These are phyloP conservation scores for Domatiomyces catenatus DNA, from an alignment of 2,329 filamentous ascomycete species.

Conservation along the genomic window DNA sequence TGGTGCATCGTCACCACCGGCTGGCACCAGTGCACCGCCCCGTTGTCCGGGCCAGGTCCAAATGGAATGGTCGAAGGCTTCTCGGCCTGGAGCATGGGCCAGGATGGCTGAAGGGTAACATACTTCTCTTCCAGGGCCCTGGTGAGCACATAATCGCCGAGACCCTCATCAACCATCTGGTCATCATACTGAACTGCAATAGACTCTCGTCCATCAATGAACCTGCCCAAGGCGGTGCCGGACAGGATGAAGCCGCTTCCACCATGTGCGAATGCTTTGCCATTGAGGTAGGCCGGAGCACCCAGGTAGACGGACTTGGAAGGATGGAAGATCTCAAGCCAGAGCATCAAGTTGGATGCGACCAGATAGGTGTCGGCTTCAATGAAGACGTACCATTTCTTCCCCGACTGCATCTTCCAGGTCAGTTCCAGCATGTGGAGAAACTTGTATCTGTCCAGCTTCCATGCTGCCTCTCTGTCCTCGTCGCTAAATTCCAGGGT, in stretches of 20 bases:
- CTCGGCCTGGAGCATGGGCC: slow-evolving; percentile 42
- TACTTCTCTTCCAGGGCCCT: slow-evolving; percentile 35
- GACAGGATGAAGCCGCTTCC: slow-evolving; percentile 39
- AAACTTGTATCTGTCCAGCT: slow-evolving; percentile 47
- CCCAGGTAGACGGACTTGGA: slow-evolving; percentile 36
- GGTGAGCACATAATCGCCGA: slow-evolving; percentile 38
- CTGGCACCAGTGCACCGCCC: slow-evolving; percentile 38
- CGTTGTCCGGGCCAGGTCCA: slow-evolving; percentile 14
- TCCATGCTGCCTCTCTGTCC: slow-evolving; percentile 26
- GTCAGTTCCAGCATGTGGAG: slow-evolving; percentile 43
- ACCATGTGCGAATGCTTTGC: slow-evolving; percentile 38
- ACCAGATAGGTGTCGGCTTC: slow-evolving; percentile 45
- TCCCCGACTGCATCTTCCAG: slow-evolving; percentile 33
- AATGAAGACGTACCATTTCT: slow-evolving; percentile 46
- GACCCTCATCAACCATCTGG: slow-evolving; percentile 35
- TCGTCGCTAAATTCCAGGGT: slow-evolving; percentile 20
- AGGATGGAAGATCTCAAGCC: slow-evolving; percentile 32
- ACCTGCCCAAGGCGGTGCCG: slow-evolving; percentile 33
- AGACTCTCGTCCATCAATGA: not conserved
- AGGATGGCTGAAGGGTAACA: slow-evolving; percentile 28
- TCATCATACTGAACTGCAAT: not conserved
- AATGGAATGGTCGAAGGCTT: slow-evolving; percentile 38
- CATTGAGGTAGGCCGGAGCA: slow-evolving; percentile 30
- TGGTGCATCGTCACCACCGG: slow-evolving; percentile 44
- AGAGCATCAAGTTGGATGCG: slow-evolving; percentile 37